Percentiles rank a stretch among this genome's conserved stretches.
phyloP scores from a whole-genome alignment of 441 rosid genomes.

The Brassica hybrid region DNA sequence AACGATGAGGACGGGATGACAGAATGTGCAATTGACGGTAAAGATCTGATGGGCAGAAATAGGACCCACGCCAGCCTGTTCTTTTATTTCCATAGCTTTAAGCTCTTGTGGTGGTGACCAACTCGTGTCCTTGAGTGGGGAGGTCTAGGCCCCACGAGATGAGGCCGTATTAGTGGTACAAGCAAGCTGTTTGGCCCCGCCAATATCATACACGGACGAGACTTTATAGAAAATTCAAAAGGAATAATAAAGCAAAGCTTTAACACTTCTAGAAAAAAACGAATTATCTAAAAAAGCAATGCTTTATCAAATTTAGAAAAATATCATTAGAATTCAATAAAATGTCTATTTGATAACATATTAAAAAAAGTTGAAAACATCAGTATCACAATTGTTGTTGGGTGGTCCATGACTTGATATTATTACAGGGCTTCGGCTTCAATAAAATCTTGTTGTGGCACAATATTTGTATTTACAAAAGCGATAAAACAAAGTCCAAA shows the following conservation, averaged over 20 bases:
- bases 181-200: slow-evolving; percentile 38
- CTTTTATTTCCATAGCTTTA: slow-evolving; percentile 3
- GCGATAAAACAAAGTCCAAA: slow-evolving; percentile 19
- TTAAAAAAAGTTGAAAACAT: slow-evolving; percentile 4
- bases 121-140: slow-evolving; percentile 34
- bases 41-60: neutral
- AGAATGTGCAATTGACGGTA: no score
- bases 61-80: slow-evolving; percentile 39
- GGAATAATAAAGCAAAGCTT: slow-evolving; percentile 16
- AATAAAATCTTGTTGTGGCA: slow-evolving; percentile 1
- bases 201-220: slow-evolving; percentile 29
- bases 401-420: slow-evolving; percentile 32
- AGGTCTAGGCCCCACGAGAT: slow-evolving; percentile 24
- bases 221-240: slow-evolving; percentile 11
- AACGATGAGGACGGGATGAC: no score
- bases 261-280: neutral
- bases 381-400: slow-evolving; percentile 28
- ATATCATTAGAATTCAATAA: neutral
- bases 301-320: neutral
- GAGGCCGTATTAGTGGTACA: slow-evolving; percentile 37
- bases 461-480: slow-evolving; percentile 6
- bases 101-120: slow-evolving; percentile 36
- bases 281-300: slow-evolving; percentile 8
- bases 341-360: neutral
- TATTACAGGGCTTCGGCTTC: slow-evolving; percentile 8